Evolutionary conservation across 1,284 basidiomycete species (phyloP), one percentile per base, ranked within the genome.

Genomic region (Ustanciosporium gigantosporum): DNA sequence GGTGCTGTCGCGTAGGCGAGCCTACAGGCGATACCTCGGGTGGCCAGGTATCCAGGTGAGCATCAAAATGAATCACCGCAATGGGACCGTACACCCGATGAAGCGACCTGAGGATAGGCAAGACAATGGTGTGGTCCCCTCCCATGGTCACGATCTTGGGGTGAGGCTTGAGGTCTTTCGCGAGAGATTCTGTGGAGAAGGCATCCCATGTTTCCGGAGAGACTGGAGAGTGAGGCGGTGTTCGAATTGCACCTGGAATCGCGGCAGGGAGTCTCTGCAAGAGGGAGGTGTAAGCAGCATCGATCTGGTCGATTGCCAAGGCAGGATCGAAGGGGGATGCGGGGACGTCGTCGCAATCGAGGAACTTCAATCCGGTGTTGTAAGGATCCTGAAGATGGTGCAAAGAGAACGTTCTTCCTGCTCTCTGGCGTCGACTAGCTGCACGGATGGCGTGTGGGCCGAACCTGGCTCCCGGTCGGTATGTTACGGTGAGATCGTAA

Each of bases 31-130:
- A 64, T 8, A 58, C 58, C 24, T 47, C 41, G 20, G 87, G 87
- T 65, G 86, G 87, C 87, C 86, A 88, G 5, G 88, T 80, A 52
- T 81, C 80, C 37, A 81, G 74, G 43, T 81, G 80, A 1, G 78
- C 76, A 51, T 81, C 80, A 42, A 81, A 80, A 62, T 81, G 80
- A 39, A 68, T 78, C 23, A 80, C 79, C 1, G 76, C 73, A 41
- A 81, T 76, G 0, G 78, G 79, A 3, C 79, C 80, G 40, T 79
- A 80, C 3, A 79, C 73, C 34, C 76, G 68, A 43, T 78, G 55
- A 11, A 81, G 61, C 6, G 78, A 74, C 27, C 78, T 72, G 17
- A 81, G 73, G 42, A 80, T 78, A 15, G 80, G 80, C 2, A 86
- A 80, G 15, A 79, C 79, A 19, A 77, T 68, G 4, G 80, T 81